Percentiles rank a stretch among this genome's conserved stretches.
Evolutionary conservation across 768 basidiomycete genomes (phyloP).

Genomic region (Strobilomyces dryophilus): DNA sequence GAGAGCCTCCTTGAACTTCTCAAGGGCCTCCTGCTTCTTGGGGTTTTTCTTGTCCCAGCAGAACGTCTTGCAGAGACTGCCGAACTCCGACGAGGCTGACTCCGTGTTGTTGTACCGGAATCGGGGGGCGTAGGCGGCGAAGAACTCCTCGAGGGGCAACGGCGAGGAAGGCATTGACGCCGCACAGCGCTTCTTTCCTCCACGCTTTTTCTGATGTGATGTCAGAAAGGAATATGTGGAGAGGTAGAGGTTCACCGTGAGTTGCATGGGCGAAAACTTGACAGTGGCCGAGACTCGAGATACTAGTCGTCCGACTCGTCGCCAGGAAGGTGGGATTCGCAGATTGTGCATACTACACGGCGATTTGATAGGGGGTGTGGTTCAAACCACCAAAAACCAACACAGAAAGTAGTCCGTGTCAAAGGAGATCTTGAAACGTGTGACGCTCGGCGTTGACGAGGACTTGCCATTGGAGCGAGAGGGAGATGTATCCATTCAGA

Average conservation of each 20-base stretch:
- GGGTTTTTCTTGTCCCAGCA: constrained; percentile 4
- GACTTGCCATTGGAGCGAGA: too few relatives aligned
- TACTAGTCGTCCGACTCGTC: too few relatives aligned
- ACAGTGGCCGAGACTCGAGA: too few relatives aligned
- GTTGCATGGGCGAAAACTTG: too few relatives aligned
- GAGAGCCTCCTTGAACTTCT: not conserved
- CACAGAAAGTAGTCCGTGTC: too few relatives aligned
- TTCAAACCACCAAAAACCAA: too few relatives aligned
- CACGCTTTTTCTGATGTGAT: not conserved
- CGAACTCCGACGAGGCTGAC: constrained; percentile 12
- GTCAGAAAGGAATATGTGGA: not conserved
- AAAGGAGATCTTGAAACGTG: too few relatives aligned
- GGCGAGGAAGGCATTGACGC: not conserved
- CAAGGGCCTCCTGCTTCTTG: not conserved
- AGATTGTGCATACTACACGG: too few relatives aligned
- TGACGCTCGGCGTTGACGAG: too few relatives aligned
- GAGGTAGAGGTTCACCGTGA: not conserved
- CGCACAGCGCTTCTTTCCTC: not conserved
- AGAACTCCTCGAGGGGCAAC: not conserved
- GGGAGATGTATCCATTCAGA: too few relatives aligned
- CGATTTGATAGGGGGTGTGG: too few relatives aligned
- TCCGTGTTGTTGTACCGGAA: constrained; percentile 4
- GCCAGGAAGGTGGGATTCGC: too few relatives aligned
- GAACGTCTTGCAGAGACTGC: constrained; percentile 11
- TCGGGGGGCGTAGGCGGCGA: not conserved